These are phyloP conservation scores for Geranium rotundifolium DNA, from an alignment of 345 rosid genomes.

Conservation along the genomic window DNA sequence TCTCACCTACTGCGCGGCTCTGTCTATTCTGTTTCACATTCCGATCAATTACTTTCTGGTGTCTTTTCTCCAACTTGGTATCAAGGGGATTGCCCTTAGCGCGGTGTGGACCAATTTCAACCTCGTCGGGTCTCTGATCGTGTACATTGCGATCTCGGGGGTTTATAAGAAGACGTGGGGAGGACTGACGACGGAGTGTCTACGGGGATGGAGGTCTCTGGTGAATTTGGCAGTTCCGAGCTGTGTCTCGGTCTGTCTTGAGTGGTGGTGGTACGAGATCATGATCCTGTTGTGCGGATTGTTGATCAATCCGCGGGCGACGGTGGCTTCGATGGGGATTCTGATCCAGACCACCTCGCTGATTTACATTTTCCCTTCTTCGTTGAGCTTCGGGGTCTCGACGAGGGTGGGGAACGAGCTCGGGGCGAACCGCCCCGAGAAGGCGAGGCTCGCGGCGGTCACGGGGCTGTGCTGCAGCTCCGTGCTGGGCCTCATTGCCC, in stretches of 20 bases:
- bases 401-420: slow-evolving; percentile 74
- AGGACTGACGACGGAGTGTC: slow-evolving; percentile 42
- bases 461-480: slow-evolving; percentile 50
- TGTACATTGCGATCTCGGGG: slow-evolving; percentile 45
- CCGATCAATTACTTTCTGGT: slow-evolving; percentile 61
- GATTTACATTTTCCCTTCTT: slow-evolving; percentile 84
- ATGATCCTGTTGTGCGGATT: slow-evolving; percentile 76
- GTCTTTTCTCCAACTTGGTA: slow-evolving; percentile 42
- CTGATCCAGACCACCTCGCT: slow-evolving; percentile 74
- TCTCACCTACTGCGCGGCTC: slow-evolving; percentile 45
- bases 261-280: slow-evolving; percentile 99
- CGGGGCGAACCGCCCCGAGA: slow-evolving; percentile 48
- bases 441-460: slow-evolving; percentile 52
- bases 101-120: slow-evolving; percentile 63
- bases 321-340: slow-evolving; percentile 86
- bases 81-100: slow-evolving; percentile 62
- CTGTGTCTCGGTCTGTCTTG: slow-evolving; percentile 80
- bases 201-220: slow-evolving; percentile 47
- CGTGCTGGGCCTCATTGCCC: slow-evolving; percentile 40
- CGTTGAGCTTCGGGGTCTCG: slow-evolving; percentile 60
- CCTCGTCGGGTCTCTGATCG: slow-evolving; percentile 41
- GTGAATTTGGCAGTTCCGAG: slow-evolving; percentile 62
- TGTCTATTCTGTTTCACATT: slow-evolving; percentile 55
- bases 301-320: slow-evolving; percentile 55
- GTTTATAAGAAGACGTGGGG: slow-evolving; percentile 56